These are phyloP conservation scores for Boletus sp. DNA, from an alignment of 768 basidiomycete genomes.

Conservation along the genomic window DNA sequence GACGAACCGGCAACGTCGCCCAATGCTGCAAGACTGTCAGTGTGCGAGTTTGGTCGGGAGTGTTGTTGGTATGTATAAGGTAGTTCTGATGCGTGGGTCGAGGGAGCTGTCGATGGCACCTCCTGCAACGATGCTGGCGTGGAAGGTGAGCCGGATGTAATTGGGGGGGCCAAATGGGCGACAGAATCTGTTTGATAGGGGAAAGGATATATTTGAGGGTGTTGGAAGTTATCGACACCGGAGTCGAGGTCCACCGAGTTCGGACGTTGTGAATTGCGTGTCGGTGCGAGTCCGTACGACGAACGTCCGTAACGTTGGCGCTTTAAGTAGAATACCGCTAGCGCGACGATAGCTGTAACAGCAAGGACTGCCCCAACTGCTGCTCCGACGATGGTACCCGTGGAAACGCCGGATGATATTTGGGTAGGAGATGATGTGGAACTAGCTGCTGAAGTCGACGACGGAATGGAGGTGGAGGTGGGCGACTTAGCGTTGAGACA, in stretches of 20 bases:
- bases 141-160: not conserved
- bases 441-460: constrained; percentile 17
- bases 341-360: constrained; percentile 46
- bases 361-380: constrained; percentile 54
- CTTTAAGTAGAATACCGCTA: constrained; percentile 50
- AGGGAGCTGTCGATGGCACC: constrained; percentile 7
- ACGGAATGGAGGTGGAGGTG: constrained; percentile 40
- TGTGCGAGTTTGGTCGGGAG: constrained; percentile 20
- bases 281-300: constrained; percentile 29
- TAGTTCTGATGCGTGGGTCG: constrained; percentile 4
- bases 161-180: constrained; percentile 14
- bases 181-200: constrained; percentile 25
- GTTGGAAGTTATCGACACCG: constrained; percentile 22
- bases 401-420: constrained; percentile 31
- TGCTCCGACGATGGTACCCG: constrained; percentile 45
- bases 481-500: constrained; percentile 56
- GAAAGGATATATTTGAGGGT: constrained; percentile 36
- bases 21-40: constrained; percentile 16
- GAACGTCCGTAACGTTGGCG: constrained; percentile 21
- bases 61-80: constrained; percentile 5
- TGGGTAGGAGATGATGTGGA: constrained; percentile 20
- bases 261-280: constrained; percentile 30
- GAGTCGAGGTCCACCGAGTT: constrained; percentile 40
- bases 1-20: constrained; percentile 21
- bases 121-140: constrained; percentile 1